Evolutionary conservation across 208 protist species (phyloP), one percentile per base, ranked within the genome.

Genomic region (Angomonas deanei): DNA sequence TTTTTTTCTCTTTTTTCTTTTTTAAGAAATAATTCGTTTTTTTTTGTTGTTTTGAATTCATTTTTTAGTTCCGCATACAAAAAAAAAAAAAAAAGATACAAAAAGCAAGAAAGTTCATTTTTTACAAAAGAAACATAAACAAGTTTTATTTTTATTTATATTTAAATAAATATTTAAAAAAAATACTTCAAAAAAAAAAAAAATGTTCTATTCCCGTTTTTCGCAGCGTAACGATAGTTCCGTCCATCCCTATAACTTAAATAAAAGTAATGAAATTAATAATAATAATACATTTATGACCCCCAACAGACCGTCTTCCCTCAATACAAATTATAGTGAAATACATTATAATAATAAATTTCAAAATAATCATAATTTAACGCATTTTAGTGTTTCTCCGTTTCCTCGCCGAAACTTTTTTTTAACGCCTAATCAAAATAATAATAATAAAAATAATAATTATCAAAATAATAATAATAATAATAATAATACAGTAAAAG

Each of bases 1-100:
- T 70, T 70, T 59, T 56, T 61, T 61, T 48, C 48, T 60, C 38
- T 61, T 61, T 8, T 13, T 66, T 66, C 28, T 34, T 58, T 26
- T 42, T 5, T 50, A 53, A 68, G 57, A 60, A 53, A 61, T 54
- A 68, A 33, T 42, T 66, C 50, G 36, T 61, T 61, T 56, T 58
- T 60, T 52, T 61, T 56, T 8, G 10, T 66, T 66, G 27, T 34
- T 52, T 24, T 42, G 11, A 48, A 53, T 53, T 68, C 46, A 53
- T 53, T 61, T 60, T 55, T 42, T 58, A 47, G 23, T 48, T 61
- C 34, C 10, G 17, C 4, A 38, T 15, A 38, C 4, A n/a, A 17
- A 48, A 15, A 58, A 27, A 19, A 58, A 58, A 11, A 58, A 34
- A 24, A 26, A 11, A 30, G 24, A 31, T 11, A 11, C 6, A 8